Conservation (phyloP, 495 filamentous ascomycete species). For the Talaromyces wortmannii region DNA sequence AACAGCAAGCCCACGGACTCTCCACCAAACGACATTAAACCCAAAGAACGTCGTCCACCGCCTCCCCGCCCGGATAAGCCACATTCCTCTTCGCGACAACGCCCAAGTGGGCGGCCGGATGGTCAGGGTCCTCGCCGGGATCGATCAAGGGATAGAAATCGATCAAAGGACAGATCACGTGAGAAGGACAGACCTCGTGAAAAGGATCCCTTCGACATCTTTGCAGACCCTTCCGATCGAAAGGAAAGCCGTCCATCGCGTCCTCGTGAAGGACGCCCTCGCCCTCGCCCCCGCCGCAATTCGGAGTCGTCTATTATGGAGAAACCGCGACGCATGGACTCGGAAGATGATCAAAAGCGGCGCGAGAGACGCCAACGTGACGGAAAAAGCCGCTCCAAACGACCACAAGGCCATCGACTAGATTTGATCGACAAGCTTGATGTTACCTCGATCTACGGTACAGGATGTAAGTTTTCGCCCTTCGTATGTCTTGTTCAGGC, state of each 20-base stretch:
- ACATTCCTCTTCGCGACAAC: constrained; percentile 40
- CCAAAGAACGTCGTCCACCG: constrained; percentile 32
- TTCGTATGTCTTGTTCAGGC: neutral
- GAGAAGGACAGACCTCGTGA: constrained; percentile 13
- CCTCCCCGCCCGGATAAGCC: constrained; percentile 27
- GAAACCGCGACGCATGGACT: constrained; percentile 48
- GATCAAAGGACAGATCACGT: constrained; percentile 13
- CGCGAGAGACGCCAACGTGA: constrained; percentile 68
- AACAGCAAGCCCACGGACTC: constrained; percentile 17
- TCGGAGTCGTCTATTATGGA: constrained; percentile 90
- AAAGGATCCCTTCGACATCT: constrained; percentile 48
- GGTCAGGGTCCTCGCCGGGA: constrained; percentile 45
- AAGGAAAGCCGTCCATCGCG: constrained; percentile 17
- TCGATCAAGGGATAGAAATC: constrained; percentile 59
- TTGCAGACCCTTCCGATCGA: constrained; percentile 46
- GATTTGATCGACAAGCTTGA: constrained; percentile 98
- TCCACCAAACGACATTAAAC: constrained; percentile 13
- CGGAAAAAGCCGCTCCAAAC: constrained; percentile 41
- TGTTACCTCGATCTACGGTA: constrained; percentile 93
- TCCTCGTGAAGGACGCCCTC: constrained; percentile 26
- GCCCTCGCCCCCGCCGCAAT: constrained; percentile 69
- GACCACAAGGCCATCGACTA: constrained; percentile 52
- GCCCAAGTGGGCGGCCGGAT: constrained; percentile 23
- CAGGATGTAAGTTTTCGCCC: constrained; percentile 64
- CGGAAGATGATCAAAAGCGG: constrained; percentile 69